Evolutionary conservation across 345 rosid genomes (phyloP).

Genomic region (Eucalyptus camaldulensis): DNA sequence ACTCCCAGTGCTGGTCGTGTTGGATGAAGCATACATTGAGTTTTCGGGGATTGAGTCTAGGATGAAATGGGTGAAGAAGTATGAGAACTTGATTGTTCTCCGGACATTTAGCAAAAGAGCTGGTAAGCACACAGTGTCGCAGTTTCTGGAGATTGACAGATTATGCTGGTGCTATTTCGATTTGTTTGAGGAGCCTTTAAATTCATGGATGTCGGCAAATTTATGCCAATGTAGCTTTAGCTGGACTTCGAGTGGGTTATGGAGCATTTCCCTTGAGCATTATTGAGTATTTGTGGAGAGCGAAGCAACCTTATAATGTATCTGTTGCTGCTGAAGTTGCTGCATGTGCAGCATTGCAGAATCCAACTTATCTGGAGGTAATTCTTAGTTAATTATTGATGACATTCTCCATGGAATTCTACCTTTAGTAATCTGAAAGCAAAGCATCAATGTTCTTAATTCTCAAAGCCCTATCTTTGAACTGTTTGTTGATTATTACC

Average conservation of each 20-base stretch:
- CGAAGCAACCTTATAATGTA: constrained; percentile 91
- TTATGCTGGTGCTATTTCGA: not conserved
- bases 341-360: constrained; percentile 78
- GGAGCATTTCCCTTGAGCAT: constrained; percentile 90
- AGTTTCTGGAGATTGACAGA: not conserved
- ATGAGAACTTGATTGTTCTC: constrained; percentile 86
- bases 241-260: constrained; percentile 90
- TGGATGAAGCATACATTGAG: constrained; percentile 93
- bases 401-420: not conserved
- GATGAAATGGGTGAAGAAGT: constrained; percentile 93
- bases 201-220: not conserved
- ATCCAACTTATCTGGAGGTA: constrained; percentile 65
- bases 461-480: not conserved
- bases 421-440: not conserved
- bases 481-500: not conserved
- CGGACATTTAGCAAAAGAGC: constrained; percentile 98
- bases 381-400: not conserved
- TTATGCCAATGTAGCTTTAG: constrained; percentile 42
- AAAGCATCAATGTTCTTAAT: not conserved
- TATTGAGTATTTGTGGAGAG: constrained; percentile 87
- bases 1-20: constrained; percentile 78
- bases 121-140: constrained; percentile 21
- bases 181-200: not conserved
- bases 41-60: constrained; percentile 74
- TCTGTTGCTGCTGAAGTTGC: constrained; percentile 94